These are phyloP conservation scores for Schrenkiella parvula DNA, from an alignment of 345 rosid species.

Conservation along the genomic window DNA sequence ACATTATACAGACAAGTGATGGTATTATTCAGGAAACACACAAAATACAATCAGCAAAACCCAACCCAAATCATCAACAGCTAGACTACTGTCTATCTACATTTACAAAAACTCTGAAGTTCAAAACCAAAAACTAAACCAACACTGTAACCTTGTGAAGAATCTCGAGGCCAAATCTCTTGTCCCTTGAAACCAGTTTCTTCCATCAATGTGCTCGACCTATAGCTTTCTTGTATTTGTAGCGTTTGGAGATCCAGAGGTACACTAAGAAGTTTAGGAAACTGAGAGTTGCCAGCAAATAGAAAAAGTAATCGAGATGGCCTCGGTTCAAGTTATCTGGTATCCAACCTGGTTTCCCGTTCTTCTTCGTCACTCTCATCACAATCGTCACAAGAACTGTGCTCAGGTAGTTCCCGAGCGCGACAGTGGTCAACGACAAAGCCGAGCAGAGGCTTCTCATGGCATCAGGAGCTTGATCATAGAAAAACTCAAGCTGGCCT, in stretches of 20 bases:
- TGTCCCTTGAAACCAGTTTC: background rate
- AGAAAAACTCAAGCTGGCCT: slow-evolving; percentile 47
- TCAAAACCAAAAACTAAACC: slow-evolving; percentile 7
- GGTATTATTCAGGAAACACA: background rate
- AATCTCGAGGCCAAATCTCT: background rate
- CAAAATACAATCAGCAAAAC: background rate
- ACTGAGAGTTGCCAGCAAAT: slow-evolving; percentile 69
- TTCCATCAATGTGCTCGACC: slow-evolving; percentile 35
- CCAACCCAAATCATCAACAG: background rate
- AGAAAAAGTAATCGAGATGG: slow-evolving; percentile 46
- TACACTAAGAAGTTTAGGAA: slow-evolving; percentile 67
- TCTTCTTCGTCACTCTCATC: slow-evolving; percentile 37
- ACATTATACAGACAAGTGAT: background rate
- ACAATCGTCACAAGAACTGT: slow-evolving; percentile 40
- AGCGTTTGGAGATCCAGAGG: slow-evolving; percentile 66
- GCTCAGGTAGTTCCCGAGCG: slow-evolving; percentile 47
- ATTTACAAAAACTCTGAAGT: background rate
- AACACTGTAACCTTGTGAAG: background rate
- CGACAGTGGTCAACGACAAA: slow-evolving; percentile 40
- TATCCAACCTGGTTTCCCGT: slow-evolving; percentile 47
- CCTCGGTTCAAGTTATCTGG: slow-evolving; percentile 50
- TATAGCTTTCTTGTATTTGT: slow-evolving; percentile 67
- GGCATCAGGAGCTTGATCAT: slow-evolving; percentile 50
- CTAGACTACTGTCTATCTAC: background rate
- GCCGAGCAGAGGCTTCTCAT: slow-evolving; percentile 56